Conservation (phyloP, 768 basidiomycete species). For the Pulveroboletus frians region DNA sequence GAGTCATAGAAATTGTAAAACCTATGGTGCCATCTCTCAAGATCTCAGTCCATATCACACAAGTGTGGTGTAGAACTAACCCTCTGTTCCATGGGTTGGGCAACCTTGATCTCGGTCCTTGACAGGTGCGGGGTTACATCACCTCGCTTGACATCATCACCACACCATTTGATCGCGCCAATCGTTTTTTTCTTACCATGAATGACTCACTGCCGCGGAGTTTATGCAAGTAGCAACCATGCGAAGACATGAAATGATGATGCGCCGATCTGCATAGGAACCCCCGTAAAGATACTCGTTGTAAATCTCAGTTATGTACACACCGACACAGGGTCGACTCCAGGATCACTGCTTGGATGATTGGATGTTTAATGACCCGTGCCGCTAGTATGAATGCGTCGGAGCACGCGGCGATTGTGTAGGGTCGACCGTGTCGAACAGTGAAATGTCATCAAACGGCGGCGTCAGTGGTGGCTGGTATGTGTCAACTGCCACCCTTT, state of each 20-base stretch:
- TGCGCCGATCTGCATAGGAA: background rate
- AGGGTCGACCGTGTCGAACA: background rate
- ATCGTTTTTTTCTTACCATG: too few relatives aligned
- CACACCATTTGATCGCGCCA: background rate
- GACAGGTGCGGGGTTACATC: background rate
- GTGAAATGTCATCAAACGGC: background rate
- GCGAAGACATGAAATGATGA: background rate
- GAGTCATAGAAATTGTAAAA: background rate
- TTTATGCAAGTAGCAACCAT: background rate
- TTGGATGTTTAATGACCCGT: background rate
- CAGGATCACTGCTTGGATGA: too few relatives aligned
- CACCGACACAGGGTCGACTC: too few relatives aligned
- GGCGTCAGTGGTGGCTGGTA: background rate
- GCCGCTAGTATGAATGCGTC: background rate
- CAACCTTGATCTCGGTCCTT: background rate
- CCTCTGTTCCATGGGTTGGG: background rate
- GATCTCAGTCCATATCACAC: too few relatives aligned
- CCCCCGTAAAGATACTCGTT: too few relatives aligned
- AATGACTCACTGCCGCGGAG: too few relatives aligned
- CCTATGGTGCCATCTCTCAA: background rate
- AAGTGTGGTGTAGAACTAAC: background rate
- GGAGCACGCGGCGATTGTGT: background rate
- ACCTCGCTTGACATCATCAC: background rate
- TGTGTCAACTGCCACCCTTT: background rate
- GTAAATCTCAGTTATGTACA: too few relatives aligned